Base-by-base conservation (phyloP, 148 eudicot species). In the Rhododendron ovatum region DNA sequence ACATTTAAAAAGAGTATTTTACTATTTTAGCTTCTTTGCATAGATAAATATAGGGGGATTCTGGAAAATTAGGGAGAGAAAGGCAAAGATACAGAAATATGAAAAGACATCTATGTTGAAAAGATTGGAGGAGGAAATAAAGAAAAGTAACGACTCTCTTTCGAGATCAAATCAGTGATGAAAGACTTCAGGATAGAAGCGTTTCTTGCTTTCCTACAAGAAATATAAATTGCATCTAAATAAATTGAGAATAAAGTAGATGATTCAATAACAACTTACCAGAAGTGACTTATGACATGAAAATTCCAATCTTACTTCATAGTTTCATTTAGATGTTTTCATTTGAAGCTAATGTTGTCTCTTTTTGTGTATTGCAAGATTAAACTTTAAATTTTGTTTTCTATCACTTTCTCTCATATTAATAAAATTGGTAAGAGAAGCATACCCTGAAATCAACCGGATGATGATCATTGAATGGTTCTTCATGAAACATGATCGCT, bases 401-500 rank as follows among this genome's bases (percentile, higher is more conserved):
- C 69, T 67, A 13, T 80, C 28, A 80, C 83, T 80, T 50, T 6
- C 28, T 17, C 30, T 1, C 12, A 14, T 80, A n/a, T 9, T 30
- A 53, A 37, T 33, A 41, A n/a, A 53, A 81, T 81, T 30, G 28
- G 55, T 37, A 71, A 88, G 78, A 76, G 76, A 84, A 84, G 88
- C 92, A 85, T 95, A 97, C 99, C 99, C 99, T 26, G 92, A 94
- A 85, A 81, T 83, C 88, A 97, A 85, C 28, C 99, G 93, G 53
- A 95, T 88, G 86, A 89, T 51, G 78, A 97, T 92, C 98, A 94
- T 95, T 11, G 93, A 91, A 79, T 94, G 98, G 89, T 97, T 94
- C 91, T 94, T 94, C 96, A 95, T 94, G 88, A 93, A 95, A 87
- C 99, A 97, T 4, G 98, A 89, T 41, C 89, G 94, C 47, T 95